phyloP scores from a whole-genome alignment of 495 filamentous ascomycete species.

The Cairneyella variabilis region DNA sequence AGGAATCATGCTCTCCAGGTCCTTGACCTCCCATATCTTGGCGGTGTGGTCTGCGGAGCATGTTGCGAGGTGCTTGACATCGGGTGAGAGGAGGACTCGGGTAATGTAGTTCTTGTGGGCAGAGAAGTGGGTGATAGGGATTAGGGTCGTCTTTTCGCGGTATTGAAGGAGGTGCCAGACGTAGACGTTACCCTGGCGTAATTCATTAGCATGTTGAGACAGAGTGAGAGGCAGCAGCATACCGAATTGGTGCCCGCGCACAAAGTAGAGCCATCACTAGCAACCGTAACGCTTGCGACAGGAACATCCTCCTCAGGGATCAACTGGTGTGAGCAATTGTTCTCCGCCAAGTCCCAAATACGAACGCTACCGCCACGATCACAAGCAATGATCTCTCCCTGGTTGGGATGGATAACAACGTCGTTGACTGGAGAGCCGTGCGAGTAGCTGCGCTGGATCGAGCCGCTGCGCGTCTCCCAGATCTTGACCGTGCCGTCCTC shows the following conservation, averaged over 20 bases:
- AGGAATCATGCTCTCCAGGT: constrained; percentile 33
- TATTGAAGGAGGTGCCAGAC: constrained; percentile 90
- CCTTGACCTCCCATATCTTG: constrained; percentile 91
- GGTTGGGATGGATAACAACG: constrained; percentile 96
- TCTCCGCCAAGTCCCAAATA: constrained; percentile 95
- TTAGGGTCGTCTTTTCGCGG: constrained; percentile 77
- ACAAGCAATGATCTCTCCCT: constrained; percentile 94
- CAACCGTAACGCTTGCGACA: constrained; percentile 90
- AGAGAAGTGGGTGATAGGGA: constrained; percentile 87
- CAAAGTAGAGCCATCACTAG: constrained; percentile 89
- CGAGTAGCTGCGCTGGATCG: constrained; percentile 85
- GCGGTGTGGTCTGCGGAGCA: constrained; percentile 98
- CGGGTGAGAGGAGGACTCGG: constrained; percentile 90
- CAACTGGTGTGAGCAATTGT: constrained; percentile 92
- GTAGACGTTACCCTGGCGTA: constrained; percentile 82
- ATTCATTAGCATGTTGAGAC: constrained; percentile 2
- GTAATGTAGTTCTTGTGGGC: constrained; percentile 94
- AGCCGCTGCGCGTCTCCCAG: constrained; percentile 90
- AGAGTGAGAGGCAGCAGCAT: constrained; percentile 23
- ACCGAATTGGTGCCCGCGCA: constrained; percentile 93
- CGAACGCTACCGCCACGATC: constrained; percentile 90
- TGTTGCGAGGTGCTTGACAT: constrained; percentile 95
- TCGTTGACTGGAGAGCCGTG: constrained; percentile 89
- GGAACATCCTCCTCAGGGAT: constrained; percentile 95
- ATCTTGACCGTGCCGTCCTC: constrained; percentile 98